Conservation (phyloP, 352 stramenopile genomes). For the Phytophthora lateralis region DNA sequence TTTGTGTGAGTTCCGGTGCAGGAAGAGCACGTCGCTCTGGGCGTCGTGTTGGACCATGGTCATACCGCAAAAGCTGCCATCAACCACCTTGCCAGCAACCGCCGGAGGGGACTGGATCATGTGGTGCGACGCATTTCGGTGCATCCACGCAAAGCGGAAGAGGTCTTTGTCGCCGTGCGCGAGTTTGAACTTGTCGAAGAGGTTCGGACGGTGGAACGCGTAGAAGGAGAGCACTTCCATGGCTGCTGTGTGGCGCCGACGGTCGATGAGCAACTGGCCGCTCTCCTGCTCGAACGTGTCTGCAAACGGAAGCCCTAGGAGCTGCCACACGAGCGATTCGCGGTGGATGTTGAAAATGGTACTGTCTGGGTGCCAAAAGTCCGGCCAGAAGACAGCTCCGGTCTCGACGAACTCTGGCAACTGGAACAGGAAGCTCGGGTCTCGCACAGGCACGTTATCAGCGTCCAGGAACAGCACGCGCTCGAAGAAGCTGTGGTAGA, state of each 20-base stretch:
- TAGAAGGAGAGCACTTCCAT: slow-evolving; percentile 47
- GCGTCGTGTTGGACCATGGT: slow-evolving; percentile 56
- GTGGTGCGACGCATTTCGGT: slow-evolving; percentile 47
- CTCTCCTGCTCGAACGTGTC: slow-evolving; percentile 76
- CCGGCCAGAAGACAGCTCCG: slow-evolving; percentile 64
- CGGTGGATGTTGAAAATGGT: slow-evolving; percentile 76
- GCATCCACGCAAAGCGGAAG: slow-evolving; percentile 64
- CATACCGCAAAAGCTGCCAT: slow-evolving; percentile 50
- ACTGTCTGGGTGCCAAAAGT: slow-evolving; percentile 66
- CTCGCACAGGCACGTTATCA: slow-evolving; percentile 52
- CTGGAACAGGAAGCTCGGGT: slow-evolving; percentile 61
- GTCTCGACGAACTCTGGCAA: slow-evolving; percentile 38
- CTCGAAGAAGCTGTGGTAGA: slow-evolving; percentile 50
- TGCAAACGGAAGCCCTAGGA: slow-evolving; percentile 45
- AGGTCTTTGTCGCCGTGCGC: slow-evolving; percentile 65
- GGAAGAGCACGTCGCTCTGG: slow-evolving; percentile 47
- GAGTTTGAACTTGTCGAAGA: slow-evolving; percentile 47
- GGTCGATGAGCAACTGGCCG: slow-evolving; percentile 58
- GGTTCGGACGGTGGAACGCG: slow-evolving; percentile 44
- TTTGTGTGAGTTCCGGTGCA: slow-evolving; percentile 62
- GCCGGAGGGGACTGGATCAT: slow-evolving; percentile 54
- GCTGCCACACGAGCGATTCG: slow-evolving; percentile 58
- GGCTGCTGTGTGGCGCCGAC: slow-evolving; percentile 33
- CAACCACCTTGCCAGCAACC: slow-evolving; percentile 39
- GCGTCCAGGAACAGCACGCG: slow-evolving; percentile 60